phyloP scores from a whole-genome alignment of 2,329 filamentous ascomycete species.

The Ustulina deusta region DNA sequence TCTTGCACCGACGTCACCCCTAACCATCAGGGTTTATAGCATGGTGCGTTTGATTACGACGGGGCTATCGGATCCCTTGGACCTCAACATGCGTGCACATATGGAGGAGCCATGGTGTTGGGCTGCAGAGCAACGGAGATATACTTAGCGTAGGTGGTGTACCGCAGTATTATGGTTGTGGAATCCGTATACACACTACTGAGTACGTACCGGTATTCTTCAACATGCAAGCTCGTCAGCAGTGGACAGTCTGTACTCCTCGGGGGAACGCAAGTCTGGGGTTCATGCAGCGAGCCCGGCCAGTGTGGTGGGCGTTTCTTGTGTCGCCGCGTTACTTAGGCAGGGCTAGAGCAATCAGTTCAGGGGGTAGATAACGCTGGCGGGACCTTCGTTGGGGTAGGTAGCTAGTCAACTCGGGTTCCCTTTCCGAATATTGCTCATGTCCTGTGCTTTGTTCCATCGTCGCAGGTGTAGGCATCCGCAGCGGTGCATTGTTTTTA shows the following conservation, averaged over 20 bases:
- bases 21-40: constrained; percentile 13
- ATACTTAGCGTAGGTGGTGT: constrained; percentile 12
- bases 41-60: constrained; percentile 24
- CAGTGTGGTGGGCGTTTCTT: constrained; percentile 39
- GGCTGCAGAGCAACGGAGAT: constrained; percentile 20
- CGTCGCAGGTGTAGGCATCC: constrained; percentile 42
- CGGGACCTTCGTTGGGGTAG: constrained; percentile 35
- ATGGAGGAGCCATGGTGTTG: constrained; percentile 19
- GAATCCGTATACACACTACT: background rate
- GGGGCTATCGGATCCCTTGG: constrained; percentile 22
- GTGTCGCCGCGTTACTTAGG: constrained; percentile 32
- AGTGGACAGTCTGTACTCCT: constrained; percentile 20
- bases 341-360: constrained; percentile 21
- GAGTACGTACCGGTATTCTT: background rate
- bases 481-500: constrained; percentile 49
- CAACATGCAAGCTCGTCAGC: constrained; percentile 37
- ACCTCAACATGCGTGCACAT: constrained; percentile 12
- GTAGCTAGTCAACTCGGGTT: constrained; percentile 44
- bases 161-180: background rate
- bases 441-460: constrained; percentile 41
- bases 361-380: constrained; percentile 25
- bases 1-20: constrained; percentile 15
- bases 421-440: constrained; percentile 44
- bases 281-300: constrained; percentile 49
- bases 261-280: constrained; percentile 43